Base-by-base conservation (phyloP, 495 filamentous ascomycete genomes). In the Penicillium desertorum region DNA sequence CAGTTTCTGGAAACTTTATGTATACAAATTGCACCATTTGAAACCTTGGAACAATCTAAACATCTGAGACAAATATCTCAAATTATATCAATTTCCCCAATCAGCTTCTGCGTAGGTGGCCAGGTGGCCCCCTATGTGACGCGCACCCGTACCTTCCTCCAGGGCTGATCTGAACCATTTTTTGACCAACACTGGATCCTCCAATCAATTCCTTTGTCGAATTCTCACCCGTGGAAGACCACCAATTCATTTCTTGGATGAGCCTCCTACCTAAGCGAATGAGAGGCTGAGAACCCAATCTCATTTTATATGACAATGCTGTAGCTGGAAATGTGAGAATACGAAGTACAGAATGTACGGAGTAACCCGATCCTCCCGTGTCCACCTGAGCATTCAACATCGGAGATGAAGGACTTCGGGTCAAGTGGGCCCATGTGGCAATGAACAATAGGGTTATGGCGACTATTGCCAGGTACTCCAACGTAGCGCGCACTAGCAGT, bases 391-490 rank as follows among this genome's bases (percentile, higher is more conserved):
- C 36, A 19, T 39, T 48, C 23, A 27, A 29, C 49, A 29, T 42
- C 49, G 34, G 45, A 48, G 45, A 48, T 48, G 45, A 32, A 29
- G 43, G 43, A 25, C 44, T 27, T 41, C 7, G 14, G 32, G 32
- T 29, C 16, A 29, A 42, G 36, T 42, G 36, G 49, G n/a, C 22
- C 45, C 36, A 42, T 52, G 36, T 23, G 14, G 23, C 36, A 14
- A 42, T 41, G 49, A 17, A n/a, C 36, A 41, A 42, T 52, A 42
- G 49, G 36, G 44, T 45, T 45, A 45, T 25, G 2, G 23, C 44
- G 44, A 45, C 44, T 45, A 45, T 45, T 45, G 44, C 22, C 44
- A 45, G 23, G 2, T 23, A 10, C 27, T 10, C 17, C 45, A 11
- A 32, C 16, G 29, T 29, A 30, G 16, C n/a, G 27, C 27, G 29